phyloP scores from a whole-genome alignment of 1,284 basidiomycete species.

The Afroboletus lepidellus region DNA sequence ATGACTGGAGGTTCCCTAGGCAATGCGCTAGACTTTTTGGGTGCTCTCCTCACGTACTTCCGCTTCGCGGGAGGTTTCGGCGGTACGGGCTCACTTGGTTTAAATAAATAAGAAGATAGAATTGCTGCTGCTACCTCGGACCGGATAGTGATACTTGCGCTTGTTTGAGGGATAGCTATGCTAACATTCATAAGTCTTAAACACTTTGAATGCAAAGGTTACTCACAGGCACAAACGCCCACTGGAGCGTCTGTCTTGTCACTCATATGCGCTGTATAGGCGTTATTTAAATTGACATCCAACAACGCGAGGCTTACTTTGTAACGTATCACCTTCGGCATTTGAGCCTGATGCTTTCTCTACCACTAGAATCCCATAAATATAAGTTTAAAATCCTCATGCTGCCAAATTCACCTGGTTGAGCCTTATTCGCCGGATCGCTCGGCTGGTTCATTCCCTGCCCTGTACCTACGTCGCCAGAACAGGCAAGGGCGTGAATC shows the following conservation, averaged over 20 bases:
- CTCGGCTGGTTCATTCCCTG: not conserved
- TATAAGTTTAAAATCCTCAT: not conserved
- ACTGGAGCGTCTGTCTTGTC: not conserved
- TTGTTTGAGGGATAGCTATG: constrained; percentile 28
- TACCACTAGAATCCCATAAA: constrained; percentile 6
- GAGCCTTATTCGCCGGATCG: not conserved
- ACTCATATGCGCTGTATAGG: constrained; percentile 8
- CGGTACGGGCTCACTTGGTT: not conserved
- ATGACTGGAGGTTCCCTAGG: not conserved
- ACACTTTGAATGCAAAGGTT: constrained; percentile 2
- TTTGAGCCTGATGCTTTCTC: not conserved
- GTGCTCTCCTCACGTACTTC: constrained; percentile 11
- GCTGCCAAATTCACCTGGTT: constrained; percentile 13
- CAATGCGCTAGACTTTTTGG: constrained; percentile 4
- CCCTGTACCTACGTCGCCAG: constrained; percentile 10
- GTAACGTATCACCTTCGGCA: not conserved
- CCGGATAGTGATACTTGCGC: constrained; percentile 16
- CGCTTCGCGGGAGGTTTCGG: constrained; percentile 9
- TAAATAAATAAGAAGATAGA: constrained; percentile 6
- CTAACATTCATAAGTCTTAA: constrained; percentile 24
- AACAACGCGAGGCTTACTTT: constrained; percentile 12
- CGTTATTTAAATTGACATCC: constrained; percentile 10
- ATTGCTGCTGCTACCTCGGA: constrained; percentile 27
- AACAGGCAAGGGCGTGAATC: not conserved
- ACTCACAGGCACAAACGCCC: constrained; percentile 25